Base-by-base conservation (phyloP, 2,329 filamentous ascomycete genomes). In the Aureobasidium sp. region DNA sequence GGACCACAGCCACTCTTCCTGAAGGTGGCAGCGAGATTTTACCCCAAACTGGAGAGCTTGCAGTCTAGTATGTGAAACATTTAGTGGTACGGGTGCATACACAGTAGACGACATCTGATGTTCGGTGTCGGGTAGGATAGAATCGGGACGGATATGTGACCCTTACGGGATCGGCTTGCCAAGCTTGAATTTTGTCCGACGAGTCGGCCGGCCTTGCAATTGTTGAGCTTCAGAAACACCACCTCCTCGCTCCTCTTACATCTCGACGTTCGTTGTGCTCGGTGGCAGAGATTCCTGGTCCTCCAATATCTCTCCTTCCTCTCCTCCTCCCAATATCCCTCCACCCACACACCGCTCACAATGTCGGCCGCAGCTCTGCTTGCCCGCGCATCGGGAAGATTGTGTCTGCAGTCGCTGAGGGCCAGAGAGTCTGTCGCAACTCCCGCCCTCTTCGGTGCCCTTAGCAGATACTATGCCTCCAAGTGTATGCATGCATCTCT, bases 401-500 rank as follows among this genome's bases (percentile, higher is more conserved):
- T 77, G 66, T 73, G 70, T 70, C 70, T 71, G 68, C 66, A 67
- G 48, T 67, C 66, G 48, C 66, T 71, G 59, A 68, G 69, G 62
- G 65, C 70, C 67, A 70, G 71, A 58, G 66, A 71, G 65, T 69
- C 70, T 59, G 66, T 69, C 62, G 67, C 67, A 69, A 74, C 76
- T 69, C 74, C 74, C 70, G 82, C 83, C 59, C 79, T 81, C 47
- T 74, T 85, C 66, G 81, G 83, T 60, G 83, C 84, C 64, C 79
- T 87, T 68, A 80, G 83, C 67, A 78, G 85, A 74, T 86, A 82
- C 77, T 87, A 87, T 82, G 85, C 85, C 73, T 86, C 84, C 63
- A 87, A 87, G 79, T 85, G 84, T 87, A 78, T 73, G 81, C 69
- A 30, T 5, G 21, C 21, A 21, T 21, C 21, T 21, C 61, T 41